These are phyloP conservation scores for Spizellomyces punctatus DNA, from an alignment of 192 early-diverging fungal genomes.

Conservation along the genomic window DNA sequence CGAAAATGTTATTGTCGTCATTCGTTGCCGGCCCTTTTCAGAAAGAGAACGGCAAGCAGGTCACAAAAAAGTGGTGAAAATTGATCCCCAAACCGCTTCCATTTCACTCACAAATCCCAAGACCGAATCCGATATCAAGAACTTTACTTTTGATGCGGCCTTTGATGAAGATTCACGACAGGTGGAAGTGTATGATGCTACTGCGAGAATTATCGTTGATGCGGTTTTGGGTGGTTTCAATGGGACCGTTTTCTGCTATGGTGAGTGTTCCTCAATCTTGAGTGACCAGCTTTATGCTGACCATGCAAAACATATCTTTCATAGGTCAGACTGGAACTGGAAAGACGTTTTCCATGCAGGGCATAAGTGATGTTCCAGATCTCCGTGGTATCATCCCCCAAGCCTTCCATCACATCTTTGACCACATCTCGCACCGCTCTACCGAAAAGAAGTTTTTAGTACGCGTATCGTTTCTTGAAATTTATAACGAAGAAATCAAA, in stretches of 20 bases:
- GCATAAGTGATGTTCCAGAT: conserved; percentile 50
- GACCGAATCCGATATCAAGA: conserved; percentile 41
- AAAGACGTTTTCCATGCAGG: conserved; percentile 70
- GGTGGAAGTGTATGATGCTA: conserved; percentile 63
- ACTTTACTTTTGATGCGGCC: conserved; percentile 64
- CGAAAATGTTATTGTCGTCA: conserved; percentile 40
- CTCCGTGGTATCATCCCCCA: conserved; percentile 64
- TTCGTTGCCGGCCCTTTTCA: conserved; percentile 62
- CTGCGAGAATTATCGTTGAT: conserved; percentile 60
- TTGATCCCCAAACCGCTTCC: conserved; percentile 40
- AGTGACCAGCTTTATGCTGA: neutral
- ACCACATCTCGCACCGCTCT: conserved; percentile 54
- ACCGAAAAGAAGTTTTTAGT: conserved; percentile 62
- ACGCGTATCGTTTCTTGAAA: conserved; percentile 79
- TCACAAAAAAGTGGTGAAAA: conserved; percentile 48
- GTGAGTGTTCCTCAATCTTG: conserved; percentile 24
- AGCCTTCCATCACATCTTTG: conserved; percentile 66
- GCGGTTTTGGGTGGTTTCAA: conserved; percentile 63
- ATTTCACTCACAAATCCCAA: conserved; percentile 54
- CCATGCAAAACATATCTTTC: neutral
- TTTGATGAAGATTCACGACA: conserved; percentile 61
- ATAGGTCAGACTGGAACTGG: conserved; percentile 59
- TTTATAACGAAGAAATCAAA: conserved; percentile 92
- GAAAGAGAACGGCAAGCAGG: conserved; percentile 56
- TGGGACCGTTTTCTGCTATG: conserved; percentile 67